These are phyloP conservation scores for Puccinia polysora DNA, from an alignment of 1,284 basidiomycete genomes.

Conservation along the genomic window DNA sequence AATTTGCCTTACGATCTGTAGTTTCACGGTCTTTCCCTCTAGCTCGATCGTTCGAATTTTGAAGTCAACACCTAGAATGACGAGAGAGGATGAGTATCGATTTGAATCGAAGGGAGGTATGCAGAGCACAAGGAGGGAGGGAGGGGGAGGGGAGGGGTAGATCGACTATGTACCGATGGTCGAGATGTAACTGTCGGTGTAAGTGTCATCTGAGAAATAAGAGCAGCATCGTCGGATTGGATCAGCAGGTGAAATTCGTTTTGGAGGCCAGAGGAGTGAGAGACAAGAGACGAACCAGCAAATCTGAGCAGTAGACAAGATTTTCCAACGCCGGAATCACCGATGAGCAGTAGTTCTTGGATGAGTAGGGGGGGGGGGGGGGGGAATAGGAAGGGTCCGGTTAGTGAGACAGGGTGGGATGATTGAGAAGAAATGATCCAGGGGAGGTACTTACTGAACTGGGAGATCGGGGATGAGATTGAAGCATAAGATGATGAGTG, in stretches of 20 bases:
- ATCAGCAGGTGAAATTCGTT: not conserved
- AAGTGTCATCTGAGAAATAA: conserved; percentile 54
- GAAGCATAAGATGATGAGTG: not conserved
- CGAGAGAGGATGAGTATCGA: not conserved
- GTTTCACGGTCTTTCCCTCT: conserved; percentile 98
- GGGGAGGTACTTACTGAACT: conserved; percentile 7
- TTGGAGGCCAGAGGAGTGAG: not conserved
- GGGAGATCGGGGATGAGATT: not conserved
- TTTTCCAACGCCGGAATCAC: conserved; percentile 92
- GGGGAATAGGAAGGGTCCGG: too few relatives aligned
- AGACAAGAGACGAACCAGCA: conserved; percentile 48
- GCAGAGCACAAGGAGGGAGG: not conserved
- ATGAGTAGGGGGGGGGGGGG: not conserved
- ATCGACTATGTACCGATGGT: conserved; percentile 48
- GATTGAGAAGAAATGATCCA: not conserved
- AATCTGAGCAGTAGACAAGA: conserved; percentile 58
- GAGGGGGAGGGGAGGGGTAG: conserved; percentile 14
- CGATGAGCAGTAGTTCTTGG: conserved; percentile 62
- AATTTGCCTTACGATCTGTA: conserved; percentile 89
- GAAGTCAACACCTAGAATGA: conserved; percentile 69
- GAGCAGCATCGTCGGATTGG: conserved; percentile 49
- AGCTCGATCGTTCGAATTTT: conserved; percentile 99
- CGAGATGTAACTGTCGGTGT: conserved; percentile 57
- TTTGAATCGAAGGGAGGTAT: not conserved
- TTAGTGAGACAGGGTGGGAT: not conserved